phyloP scores from a whole-genome alignment of 352 stramenopile species.

The Thalassiosira ordinaria region DNA sequence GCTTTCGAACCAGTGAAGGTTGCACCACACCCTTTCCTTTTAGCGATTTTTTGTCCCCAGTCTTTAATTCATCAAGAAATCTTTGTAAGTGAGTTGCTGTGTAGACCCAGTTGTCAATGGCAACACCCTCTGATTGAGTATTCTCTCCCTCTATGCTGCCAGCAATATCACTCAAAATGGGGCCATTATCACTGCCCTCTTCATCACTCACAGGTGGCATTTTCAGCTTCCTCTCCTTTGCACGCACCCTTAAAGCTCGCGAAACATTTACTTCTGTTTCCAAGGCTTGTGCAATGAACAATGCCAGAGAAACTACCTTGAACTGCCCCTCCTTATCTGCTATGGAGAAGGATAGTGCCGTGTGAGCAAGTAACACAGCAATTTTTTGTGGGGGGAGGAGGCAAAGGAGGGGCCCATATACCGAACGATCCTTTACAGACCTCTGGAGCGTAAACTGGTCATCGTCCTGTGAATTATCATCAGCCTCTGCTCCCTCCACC shows the following conservation, averaged over 20 bases:
- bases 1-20: slow-evolving; percentile 39
- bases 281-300: slow-evolving; percentile 69
- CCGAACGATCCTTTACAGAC: slow-evolving; percentile 46
- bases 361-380: slow-evolving; percentile 85
- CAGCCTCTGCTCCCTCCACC: slow-evolving; percentile 26
- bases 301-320: slow-evolving; percentile 66
- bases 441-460: slow-evolving; percentile 17
- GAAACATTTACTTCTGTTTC: slow-evolving; percentile 85
- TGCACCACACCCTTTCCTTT: slow-evolving; percentile 41
- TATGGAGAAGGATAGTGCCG: slow-evolving; percentile 71
- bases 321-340: slow-evolving; percentile 47
- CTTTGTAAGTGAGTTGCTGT: slow-evolving; percentile 73
- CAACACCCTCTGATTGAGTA: slow-evolving; percentile 12
- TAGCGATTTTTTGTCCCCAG: slow-evolving; percentile 39
- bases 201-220: slow-evolving; percentile 25
- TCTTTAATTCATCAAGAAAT: slow-evolving; percentile 78
- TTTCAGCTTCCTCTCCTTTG: slow-evolving; percentile 29
- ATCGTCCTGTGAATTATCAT: slow-evolving; percentile 15
- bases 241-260: slow-evolving; percentile 66
- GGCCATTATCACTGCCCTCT: slow-evolving; percentile 2
- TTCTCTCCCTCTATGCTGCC: neutral
- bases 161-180: neutral
- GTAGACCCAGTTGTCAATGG: slow-evolving; percentile 73
- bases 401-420: slow-evolving; percentile 85
- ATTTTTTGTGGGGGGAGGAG: slow-evolving; percentile 86